Conservation (phyloP, 805 yeast genomes). For the Dipodascus albidus region DNA sequence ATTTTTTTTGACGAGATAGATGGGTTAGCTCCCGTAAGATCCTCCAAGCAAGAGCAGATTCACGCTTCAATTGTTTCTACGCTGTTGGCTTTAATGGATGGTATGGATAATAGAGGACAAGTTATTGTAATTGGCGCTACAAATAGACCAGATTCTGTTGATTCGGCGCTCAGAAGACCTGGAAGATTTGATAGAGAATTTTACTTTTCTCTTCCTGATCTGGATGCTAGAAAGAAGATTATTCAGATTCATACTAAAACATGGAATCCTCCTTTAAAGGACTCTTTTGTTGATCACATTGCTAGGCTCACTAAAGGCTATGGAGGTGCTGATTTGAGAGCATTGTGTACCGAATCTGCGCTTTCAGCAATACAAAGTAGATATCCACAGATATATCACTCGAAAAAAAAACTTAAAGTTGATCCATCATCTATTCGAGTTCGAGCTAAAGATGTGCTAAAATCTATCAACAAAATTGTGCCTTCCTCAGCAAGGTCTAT, state of each 20-base stretch:
- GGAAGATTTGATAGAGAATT: constrained; percentile 97
- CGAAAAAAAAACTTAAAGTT: constrained; percentile 60
- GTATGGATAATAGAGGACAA: constrained; percentile 98
- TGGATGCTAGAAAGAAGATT: constrained; percentile 66
- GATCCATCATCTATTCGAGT: constrained; percentile 65
- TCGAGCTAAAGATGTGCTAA: constrained; percentile 71
- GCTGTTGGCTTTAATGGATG: constrained; percentile 91
- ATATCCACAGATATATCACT: constrained; percentile 83
- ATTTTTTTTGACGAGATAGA: constrained; percentile 97
- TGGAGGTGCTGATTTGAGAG: constrained; percentile 95
- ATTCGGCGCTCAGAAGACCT: constrained; percentile 93
- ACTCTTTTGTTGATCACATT: constrained; percentile 47
- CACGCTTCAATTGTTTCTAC: constrained; percentile 97
- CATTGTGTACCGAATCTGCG: constrained; percentile 93
- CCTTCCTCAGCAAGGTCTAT: constrained; percentile 90
- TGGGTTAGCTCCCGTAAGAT: constrained; percentile 95
- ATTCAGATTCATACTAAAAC: constrained; percentile 75
- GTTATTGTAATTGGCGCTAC: constrained; percentile 98
- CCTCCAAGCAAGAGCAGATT: constrained; percentile 95
- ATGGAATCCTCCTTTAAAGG: constrained; percentile 70
- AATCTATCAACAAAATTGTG: constrained; percentile 73
- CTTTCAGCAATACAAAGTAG: constrained; percentile 80
- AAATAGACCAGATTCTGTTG: constrained; percentile 95
- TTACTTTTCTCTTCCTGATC: constrained; percentile 87
- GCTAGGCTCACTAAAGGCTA: constrained; percentile 85